Base-by-base conservation (phyloP, 495 filamentous ascomycete species). In the Penicillium roqueforti region DNA sequence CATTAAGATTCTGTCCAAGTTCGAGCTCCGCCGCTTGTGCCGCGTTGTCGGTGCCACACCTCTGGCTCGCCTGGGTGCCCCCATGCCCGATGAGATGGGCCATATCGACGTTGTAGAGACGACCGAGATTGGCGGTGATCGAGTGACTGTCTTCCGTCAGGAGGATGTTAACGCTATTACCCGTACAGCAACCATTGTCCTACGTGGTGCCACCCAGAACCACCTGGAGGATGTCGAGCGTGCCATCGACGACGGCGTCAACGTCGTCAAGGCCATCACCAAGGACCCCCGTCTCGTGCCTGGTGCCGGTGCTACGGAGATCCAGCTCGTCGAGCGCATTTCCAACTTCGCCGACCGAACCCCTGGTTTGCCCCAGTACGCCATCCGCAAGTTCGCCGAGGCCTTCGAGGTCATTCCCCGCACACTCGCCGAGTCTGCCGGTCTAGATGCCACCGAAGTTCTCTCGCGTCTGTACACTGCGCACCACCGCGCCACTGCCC, bases 81-180 rank as follows among this genome's bases (percentile, higher is more conserved):
- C 95, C 25, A 99, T 99, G 95, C 95, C 95, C 22, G 95, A 99
- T 63, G 95, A 99, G 80, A 97, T 97, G 91, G 95, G 95, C 57
- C 86, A 70, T 57, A 80, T 97, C 54, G 95, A 99, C 72, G 72
- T 99, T 25, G 92, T 99, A 18, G 95, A 97, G 81, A 99, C 95
- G 6, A 82, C 92, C 40, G 95, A 99, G 74, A 97, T 99, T 68
- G 95, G 95, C 52, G 95, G 95, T 65, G 95, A 99, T 77, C 88
- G 95, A 32, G 95, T 99, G 37, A 99, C 95, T 8, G 92, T 97
- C 19, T 99, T 99, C 83, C 79, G 95, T 58, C 95, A 99, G 79
- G 93, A 97, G 73, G 85, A 92, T 57, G 88, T 91, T 64, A 86
- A 90, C 65, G 89, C 97, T 56, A 79, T 82, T 18, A 97, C 95